Percentiles rank a stretch among this genome's conserved stretches.
These are phyloP conservation scores for Pestalotiopsis sp. DNA, from an alignment of 2,329 filamentous ascomycete species.

Conservation along the genomic window DNA sequence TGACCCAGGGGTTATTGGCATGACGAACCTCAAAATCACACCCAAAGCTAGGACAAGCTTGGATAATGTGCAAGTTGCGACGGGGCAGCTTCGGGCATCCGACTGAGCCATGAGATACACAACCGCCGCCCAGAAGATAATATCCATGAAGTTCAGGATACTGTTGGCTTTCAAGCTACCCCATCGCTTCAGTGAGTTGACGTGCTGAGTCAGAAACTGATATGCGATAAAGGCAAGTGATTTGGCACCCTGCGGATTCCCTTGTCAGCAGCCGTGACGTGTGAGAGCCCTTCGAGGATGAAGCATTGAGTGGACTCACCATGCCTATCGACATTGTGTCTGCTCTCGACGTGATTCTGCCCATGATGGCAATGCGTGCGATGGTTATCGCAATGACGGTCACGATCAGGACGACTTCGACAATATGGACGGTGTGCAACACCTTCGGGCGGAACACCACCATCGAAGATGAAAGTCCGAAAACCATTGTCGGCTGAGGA, in stretches of 20 bases:
- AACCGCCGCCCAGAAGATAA: background rate
- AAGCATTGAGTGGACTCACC: background rate
- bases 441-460: background rate
- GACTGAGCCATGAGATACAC: background rate
- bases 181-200: background rate
- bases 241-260: background rate
- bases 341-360: background rate
- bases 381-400: background rate
- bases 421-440: background rate
- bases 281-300: background rate
- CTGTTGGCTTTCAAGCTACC: background rate
- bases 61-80: background rate
- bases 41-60: background rate
- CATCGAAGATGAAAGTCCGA: too few species aligned
- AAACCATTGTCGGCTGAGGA: too few species aligned
- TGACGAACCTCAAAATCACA: background rate
- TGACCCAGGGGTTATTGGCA: too few species aligned
- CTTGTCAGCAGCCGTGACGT: background rate
- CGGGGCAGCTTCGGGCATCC: background rate
- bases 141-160: background rate
- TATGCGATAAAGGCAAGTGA: background rate
- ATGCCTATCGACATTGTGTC: constrained; percentile 3
- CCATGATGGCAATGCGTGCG: background rate
- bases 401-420: background rate
- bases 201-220: background rate